These are phyloP conservation scores for Capsicum rhomboideum DNA, from an alignment of 257 asterid species.

Conservation along the genomic window DNA sequence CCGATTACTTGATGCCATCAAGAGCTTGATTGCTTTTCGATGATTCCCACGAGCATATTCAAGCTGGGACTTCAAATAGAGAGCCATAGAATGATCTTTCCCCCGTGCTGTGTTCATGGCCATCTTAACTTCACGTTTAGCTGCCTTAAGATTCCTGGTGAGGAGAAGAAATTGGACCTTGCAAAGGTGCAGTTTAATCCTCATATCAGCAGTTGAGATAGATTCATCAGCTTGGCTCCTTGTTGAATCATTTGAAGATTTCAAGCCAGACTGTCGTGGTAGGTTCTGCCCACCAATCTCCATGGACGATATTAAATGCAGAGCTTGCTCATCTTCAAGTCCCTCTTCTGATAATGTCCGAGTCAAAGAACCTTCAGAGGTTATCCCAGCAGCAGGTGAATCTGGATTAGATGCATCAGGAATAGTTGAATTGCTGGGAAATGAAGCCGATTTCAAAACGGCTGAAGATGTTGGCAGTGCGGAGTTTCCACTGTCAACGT, in stretches of 20 bases:
- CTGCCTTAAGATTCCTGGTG: slow-evolving; percentile 72
- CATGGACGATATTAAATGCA: slow-evolving; percentile 57
- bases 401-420: slow-evolving; percentile 48
- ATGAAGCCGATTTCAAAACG: slow-evolving; percentile 39
- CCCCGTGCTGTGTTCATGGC: slow-evolving; percentile 84
- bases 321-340: slow-evolving; percentile 58
- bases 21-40: slow-evolving; percentile 72
- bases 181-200: slow-evolving; percentile 72
- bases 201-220: slow-evolving; percentile 43
- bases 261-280: slow-evolving; percentile 45
- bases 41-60: slow-evolving; percentile 84
- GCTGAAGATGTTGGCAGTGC: slow-evolving; percentile 36
- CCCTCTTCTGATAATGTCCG: slow-evolving; percentile 70
- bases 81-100: slow-evolving; percentile 66
- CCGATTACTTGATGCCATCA: slow-evolving; percentile 58
- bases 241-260: slow-evolving; percentile 41
- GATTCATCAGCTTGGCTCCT: slow-evolving; percentile 56
- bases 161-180: slow-evolving; percentile 72
- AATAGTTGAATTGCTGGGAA: slow-evolving; percentile 32
- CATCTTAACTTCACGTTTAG: slow-evolving; percentile 89
- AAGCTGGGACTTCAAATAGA: slow-evolving; percentile 83
- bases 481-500: slow-evolving; percentile 53
- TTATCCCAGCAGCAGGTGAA: slow-evolving; percentile 28
- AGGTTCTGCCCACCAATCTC: slow-evolving; percentile 40
- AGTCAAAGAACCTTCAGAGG: slow-evolving; percentile 48